A percentile compares a stretch with the other conserved stretches of the same genome.
Evolutionary conservation across 306 rosid species (phyloP).

Genomic region (Alnus glutinosa): DNA sequence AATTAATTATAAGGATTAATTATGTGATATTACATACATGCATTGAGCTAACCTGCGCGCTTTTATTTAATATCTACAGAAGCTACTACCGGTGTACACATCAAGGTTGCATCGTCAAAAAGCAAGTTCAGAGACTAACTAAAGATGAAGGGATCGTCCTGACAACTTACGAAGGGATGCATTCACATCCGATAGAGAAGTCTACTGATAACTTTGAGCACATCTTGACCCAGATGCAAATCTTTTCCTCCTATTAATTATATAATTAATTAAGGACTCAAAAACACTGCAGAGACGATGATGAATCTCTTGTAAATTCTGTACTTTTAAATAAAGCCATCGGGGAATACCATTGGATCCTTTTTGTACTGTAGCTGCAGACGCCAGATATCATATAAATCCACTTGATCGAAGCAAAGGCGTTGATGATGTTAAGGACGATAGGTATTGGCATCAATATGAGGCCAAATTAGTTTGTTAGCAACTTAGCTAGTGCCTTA

Average conservation of each 20-base stretch:
- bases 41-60: background rate
- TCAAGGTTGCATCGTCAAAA: conserved; percentile 54
- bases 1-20: background rate
- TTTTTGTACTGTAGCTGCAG: background rate
- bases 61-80: conserved; percentile 21
- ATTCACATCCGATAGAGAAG: conserved; percentile 52
- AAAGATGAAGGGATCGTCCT: conserved; percentile 50
- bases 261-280: background rate
- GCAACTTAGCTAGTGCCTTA: too few species aligned
- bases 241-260: conserved; percentile 26
- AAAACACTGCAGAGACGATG: conserved; percentile 4
- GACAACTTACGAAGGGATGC: conserved; percentile 56
- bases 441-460: background rate
- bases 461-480: too few species aligned
- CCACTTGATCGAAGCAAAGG: background rate
- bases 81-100: conserved; percentile 58
- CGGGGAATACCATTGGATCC: background rate
- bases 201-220: conserved; percentile 57
- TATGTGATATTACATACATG: too few species aligned
- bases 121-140: conserved; percentile 51
- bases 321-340: background rate
- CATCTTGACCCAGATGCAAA: conserved; percentile 53
- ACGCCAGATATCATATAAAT: background rate
- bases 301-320: background rate
- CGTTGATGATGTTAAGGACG: background rate